phyloP scores from a whole-genome alignment of 805 yeast species.

The Candida berthetii region DNA sequence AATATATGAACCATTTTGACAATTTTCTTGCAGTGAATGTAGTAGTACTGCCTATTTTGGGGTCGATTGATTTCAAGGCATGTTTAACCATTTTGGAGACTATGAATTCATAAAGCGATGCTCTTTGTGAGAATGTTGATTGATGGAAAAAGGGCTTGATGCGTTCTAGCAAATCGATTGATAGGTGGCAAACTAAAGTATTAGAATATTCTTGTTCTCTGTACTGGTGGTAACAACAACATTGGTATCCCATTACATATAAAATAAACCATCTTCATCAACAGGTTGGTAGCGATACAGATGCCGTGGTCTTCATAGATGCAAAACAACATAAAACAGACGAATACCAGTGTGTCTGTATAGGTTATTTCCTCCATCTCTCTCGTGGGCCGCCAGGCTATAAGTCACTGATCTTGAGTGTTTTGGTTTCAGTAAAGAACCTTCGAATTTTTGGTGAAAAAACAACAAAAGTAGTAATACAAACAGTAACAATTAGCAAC shows the following conservation, averaged over 20 bases:
- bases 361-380: neutral
- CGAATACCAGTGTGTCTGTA: neutral
- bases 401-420: too few relatives aligned
- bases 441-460: too few relatives aligned
- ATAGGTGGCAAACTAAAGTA: neutral
- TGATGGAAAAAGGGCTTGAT: neutral
- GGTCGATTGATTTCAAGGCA: neutral
- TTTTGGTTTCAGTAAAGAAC: too few relatives aligned
- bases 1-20: neutral
- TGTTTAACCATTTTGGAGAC: neutral
- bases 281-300: neutral
- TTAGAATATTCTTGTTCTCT: too few relatives aligned
- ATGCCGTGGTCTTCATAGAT: neutral
- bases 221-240: too few relatives aligned
- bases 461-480: too few relatives aligned
- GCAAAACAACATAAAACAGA: neutral
- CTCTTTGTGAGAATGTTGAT: constrained; percentile 2
- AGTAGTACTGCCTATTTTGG: neutral
- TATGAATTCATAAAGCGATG: constrained; percentile 1
- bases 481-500: too few relatives aligned
- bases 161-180: neutral
- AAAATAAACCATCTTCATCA: neutral
- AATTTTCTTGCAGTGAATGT: neutral
- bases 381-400: neutral
- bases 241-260: neutral